phyloP scores from a whole-genome alignment of 192 early-diverging fungal species.

The Entomortierella chlamydospora region DNA sequence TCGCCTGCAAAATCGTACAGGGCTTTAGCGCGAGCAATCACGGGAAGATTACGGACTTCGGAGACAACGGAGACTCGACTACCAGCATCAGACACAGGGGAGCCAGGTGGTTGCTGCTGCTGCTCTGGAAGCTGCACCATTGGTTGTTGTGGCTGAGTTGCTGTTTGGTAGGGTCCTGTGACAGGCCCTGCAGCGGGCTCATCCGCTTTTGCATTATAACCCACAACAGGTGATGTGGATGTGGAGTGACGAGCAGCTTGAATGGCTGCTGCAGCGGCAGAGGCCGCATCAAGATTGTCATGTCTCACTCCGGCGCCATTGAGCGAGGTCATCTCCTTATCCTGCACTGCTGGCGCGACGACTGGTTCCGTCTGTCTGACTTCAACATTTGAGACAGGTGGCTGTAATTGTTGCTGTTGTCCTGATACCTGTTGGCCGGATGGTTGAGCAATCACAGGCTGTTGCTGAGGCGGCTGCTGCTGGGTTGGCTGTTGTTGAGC shows the following conservation, averaged over 20 bases:
- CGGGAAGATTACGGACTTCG: conserved; percentile 30
- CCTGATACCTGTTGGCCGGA: not conserved
- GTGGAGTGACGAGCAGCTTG: conserved; percentile 32
- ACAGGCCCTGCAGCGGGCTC: not conserved
- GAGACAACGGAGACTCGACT: conserved; percentile 21
- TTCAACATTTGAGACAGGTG: not conserved
- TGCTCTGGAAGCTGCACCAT: conserved; percentile 31
- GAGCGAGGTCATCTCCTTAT: conserved; percentile 8
- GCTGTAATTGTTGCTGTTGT: conserved; percentile 9
- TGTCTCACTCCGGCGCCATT: conserved; percentile 8
- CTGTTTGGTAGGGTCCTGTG: conserved; percentile 15
- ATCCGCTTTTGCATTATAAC: conserved; percentile 6
- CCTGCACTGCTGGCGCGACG: not conserved
- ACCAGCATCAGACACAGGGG: conserved; percentile 33
- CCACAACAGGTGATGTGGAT: conserved; percentile 11
- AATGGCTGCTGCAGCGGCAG: conserved; percentile 37
- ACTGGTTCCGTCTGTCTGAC: not conserved
- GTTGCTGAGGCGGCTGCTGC: conserved; percentile 22
- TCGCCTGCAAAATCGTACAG: conserved; percentile 52
- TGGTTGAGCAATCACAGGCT: not conserved
- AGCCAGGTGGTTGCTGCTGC: conserved; percentile 13
- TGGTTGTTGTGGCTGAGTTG: conserved; percentile 24
- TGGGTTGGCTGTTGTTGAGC: not conserved
- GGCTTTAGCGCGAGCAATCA: conserved; percentile 51
- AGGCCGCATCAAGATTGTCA: conserved; percentile 22